Percentiles rank a stretch among this genome's conserved stretches.
Conservation (phyloP, 2,329 filamentous ascomycete species). For the Fusarium tricinctum region DNA sequence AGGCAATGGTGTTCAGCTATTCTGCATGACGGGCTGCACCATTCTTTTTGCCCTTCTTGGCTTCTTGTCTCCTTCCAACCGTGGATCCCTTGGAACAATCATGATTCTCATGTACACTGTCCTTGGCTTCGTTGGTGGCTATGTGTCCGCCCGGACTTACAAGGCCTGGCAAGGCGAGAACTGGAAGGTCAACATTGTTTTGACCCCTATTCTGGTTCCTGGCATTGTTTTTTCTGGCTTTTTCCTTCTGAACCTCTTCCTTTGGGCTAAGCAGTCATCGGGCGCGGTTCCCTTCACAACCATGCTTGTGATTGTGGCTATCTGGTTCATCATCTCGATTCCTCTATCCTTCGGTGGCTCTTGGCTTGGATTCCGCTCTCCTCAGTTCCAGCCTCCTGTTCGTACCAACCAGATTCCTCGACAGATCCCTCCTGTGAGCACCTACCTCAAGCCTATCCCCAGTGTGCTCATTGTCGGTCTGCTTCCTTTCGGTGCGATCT, state of each 20-base stretch:
- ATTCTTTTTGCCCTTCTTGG: conserved; percentile 94
- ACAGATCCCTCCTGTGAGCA: conserved; percentile 88
- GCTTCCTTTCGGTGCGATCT: conserved; percentile 95
- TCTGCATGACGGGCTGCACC: conserved; percentile 96
- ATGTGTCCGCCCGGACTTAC: conserved; percentile 90
- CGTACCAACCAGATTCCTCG: conserved; percentile 98
- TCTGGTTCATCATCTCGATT: conserved; percentile 98
- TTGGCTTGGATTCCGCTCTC: conserved; percentile 90
- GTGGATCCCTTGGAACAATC: conserved; percentile 91
- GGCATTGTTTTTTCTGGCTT: conserved; percentile 88
- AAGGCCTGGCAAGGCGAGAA: conserved; percentile 92
- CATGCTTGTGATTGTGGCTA: conserved; percentile 92
- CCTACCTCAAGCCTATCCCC: conserved; percentile 87
- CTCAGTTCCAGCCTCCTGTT: conserved; percentile 81
- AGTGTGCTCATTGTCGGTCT: conserved; percentile 94
- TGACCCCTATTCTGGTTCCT: conserved; percentile 89
- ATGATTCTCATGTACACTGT: conserved; percentile 94
- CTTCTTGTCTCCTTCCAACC: conserved; percentile 95
- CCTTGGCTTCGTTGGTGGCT: conserved; percentile 92
- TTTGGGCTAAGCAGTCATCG: conserved; percentile 93
- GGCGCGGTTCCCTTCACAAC: conserved; percentile 96
- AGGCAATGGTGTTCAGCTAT: conserved; percentile 94
- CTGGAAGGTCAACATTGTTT: conserved; percentile 93
- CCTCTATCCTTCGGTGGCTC: conserved; percentile 91
- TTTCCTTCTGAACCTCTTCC: conserved; percentile 95